A percentile compares a stretch with the other conserved stretches of the same genome.
Conservation (phyloP, 2,329 filamentous ascomycete species). For the Colletotrichum sidae region DNA sequence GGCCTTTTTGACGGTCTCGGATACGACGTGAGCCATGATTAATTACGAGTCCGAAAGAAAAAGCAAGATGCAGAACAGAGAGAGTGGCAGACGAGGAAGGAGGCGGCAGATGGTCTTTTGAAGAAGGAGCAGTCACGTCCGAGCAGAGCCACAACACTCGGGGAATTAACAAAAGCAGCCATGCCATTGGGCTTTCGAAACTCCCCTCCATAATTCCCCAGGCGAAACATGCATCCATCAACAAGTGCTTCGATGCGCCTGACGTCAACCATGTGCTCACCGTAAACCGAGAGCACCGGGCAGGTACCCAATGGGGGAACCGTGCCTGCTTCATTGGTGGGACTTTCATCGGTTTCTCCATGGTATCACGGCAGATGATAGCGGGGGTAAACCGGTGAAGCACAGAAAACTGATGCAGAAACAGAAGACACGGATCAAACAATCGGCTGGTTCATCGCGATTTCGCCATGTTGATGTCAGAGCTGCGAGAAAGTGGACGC, state of each 20-base stretch:
- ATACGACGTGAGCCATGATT: constrained; percentile 41
- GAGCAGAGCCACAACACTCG: neutral
- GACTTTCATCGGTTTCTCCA: neutral
- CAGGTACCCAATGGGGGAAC: constrained; percentile 4
- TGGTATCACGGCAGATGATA: neutral
- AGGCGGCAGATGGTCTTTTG: neutral
- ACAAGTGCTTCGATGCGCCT: neutral
- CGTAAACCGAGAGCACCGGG: constrained; percentile 2
- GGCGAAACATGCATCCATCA: neutral
- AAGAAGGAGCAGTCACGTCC: neutral
- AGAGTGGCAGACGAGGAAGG: neutral
- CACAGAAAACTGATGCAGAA: neutral
- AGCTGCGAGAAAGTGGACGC: constrained; percentile 23
- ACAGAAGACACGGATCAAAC: constrained; percentile 7
- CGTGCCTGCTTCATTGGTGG: constrained; percentile 25
- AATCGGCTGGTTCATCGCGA: constrained; percentile 20
- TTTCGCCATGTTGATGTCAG: constrained; percentile 39
- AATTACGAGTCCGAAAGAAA: neutral
- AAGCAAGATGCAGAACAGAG: neutral
- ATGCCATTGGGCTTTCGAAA: constrained; percentile 4
- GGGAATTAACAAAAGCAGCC: constrained; percentile 2
- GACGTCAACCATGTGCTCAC: constrained; percentile 31
- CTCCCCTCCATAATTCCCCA: neutral
- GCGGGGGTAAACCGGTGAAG: neutral
- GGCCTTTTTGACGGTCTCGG: constrained; percentile 51